These are phyloP conservation scores for Candolleomyces aberdarensis DNA, from an alignment of 768 basidiomycete genomes.

Conservation along the genomic window DNA sequence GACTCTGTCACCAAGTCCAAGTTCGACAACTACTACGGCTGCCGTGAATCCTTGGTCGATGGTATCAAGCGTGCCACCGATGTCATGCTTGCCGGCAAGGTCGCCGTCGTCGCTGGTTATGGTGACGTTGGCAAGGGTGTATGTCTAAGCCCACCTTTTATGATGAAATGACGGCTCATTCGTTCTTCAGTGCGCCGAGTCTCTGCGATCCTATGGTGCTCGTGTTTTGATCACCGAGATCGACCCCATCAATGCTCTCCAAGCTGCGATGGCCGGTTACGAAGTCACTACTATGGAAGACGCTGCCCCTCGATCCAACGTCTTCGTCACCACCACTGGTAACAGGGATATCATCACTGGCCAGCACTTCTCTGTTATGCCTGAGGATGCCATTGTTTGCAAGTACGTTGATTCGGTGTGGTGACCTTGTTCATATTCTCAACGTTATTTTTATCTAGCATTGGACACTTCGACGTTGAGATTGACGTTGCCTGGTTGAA, in stretches of 20 bases:
- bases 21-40: slow-evolving; percentile 98
- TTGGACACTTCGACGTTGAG: slow-evolving; percentile 84
- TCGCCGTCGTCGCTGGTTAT: slow-evolving; percentile 97
- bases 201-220: slow-evolving; percentile 94
- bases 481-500: slow-evolving; percentile 99
- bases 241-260: slow-evolving; percentile 99
- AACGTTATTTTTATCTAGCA: slow-evolving; percentile 40
- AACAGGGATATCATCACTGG: slow-evolving; percentile 96
- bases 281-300: slow-evolving; percentile 99
- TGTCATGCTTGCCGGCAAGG: slow-evolving; percentile 99
- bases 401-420: slow-evolving; percentile 50
- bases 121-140: slow-evolving; percentile 99
- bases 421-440: background rate
- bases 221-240: slow-evolving; percentile 97
- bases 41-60: slow-evolving; percentile 98
- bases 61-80: slow-evolving; percentile 99
- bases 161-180: slow-evolving; percentile 1
- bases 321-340: slow-evolving; percentile 98
- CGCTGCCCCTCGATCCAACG: slow-evolving; percentile 80
- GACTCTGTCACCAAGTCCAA: slow-evolving; percentile 99
- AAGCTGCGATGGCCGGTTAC: slow-evolving; percentile 99
- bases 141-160: slow-evolving; percentile 32
- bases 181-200: slow-evolving; percentile 81
- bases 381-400: slow-evolving; percentile 97
- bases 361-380: slow-evolving; percentile 92